A percentile compares a stretch with the other conserved stretches of the same genome.
Evolutionary conservation across 2,329 filamentous ascomycete genomes (phyloP).

Genomic region (Orbilia quercus): DNA sequence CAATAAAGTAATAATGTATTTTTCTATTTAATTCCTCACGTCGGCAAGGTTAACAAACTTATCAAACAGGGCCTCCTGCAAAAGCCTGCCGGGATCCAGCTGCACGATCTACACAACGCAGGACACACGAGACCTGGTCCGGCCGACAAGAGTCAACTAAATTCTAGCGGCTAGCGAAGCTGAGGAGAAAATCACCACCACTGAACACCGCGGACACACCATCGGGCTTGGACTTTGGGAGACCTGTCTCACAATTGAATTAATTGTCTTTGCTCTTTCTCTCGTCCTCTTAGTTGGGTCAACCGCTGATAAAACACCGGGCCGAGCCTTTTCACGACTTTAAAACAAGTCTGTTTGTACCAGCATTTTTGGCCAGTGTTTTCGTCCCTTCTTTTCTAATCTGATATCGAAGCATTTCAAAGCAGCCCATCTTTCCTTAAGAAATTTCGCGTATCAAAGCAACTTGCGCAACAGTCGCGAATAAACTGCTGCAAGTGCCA

Average conservation of each 20-base stretch:
- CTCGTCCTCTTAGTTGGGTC: slow-evolving; percentile 21
- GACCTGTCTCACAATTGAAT: slow-evolving; percentile 41
- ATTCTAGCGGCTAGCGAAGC: slow-evolving; percentile 55
- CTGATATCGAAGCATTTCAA: slow-evolving; percentile 23
- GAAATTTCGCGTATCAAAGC: slow-evolving; percentile 49
- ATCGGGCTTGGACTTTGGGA: slow-evolving; percentile 21
- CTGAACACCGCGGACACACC: no score
- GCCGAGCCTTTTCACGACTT: slow-evolving; percentile 45
- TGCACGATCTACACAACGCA: slow-evolving; percentile 54
- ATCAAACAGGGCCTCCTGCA: slow-evolving; percentile 42
- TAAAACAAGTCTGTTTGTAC: slow-evolving; percentile 34
- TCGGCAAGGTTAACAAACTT: slow-evolving; percentile 47
- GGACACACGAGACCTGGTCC: slow-evolving; percentile 52
- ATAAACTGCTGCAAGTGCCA: slow-evolving; percentile 49
- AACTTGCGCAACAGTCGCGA: slow-evolving; percentile 56
- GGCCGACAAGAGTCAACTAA: slow-evolving; percentile 35
- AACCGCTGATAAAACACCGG: slow-evolving; percentile 49
- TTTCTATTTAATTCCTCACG: slow-evolving; percentile 38
- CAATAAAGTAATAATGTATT: no score
- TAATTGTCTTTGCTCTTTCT: slow-evolving; percentile 24
- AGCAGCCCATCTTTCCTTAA: slow-evolving; percentile 10
- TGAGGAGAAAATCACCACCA: slow-evolving; percentile 40
- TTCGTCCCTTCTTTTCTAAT: slow-evolving; percentile 15
- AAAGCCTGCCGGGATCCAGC: slow-evolving; percentile 51
- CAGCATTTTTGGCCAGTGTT: slow-evolving; percentile 20